Conservation (phyloP, 2,329 filamentous ascomycete genomes). For the Phyllosticta citriasiana region DNA sequence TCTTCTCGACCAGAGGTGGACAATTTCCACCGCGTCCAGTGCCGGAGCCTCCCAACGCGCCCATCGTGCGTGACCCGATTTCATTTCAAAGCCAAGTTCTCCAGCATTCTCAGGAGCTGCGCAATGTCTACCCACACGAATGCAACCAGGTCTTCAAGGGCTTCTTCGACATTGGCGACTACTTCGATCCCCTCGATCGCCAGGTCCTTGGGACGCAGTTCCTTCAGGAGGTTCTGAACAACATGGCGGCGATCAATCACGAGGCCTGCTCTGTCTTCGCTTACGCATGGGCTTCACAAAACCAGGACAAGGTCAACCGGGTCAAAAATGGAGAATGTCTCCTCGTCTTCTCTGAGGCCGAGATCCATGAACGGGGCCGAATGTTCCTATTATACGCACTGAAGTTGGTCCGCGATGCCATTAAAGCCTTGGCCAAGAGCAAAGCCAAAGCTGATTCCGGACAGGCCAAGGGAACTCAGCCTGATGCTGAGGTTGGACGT, state of each 20-base stretch:
- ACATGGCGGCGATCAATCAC: conserved; percentile 20
- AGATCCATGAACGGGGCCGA: neutral
- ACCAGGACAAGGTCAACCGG: conserved; percentile 7
- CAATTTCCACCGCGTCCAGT: neutral
- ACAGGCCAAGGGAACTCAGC: neutral
- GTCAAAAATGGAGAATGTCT: neutral
- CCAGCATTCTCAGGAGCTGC: conserved; percentile 17
- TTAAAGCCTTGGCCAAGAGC: neutral
- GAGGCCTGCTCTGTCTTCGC: conserved; percentile 16
- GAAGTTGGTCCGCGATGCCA: neutral
- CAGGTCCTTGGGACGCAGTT: conserved; percentile 21
- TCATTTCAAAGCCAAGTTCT: conserved; percentile 13
- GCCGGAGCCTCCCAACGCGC: conserved; percentile 12
- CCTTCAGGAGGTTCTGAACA: conserved; percentile 19
- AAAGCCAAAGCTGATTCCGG: neutral
- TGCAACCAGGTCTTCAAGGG: conserved; percentile 18
- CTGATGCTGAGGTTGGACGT: neutral
- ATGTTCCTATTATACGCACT: conserved; percentile 1
- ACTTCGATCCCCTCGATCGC: conserved; percentile 26
- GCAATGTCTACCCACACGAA: conserved; percentile 16
- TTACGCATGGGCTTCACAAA: conserved; percentile 15
- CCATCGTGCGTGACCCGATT: conserved; percentile 20
- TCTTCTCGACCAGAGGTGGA: conserved; percentile 5
- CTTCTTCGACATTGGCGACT: conserved; percentile 20
- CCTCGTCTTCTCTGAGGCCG: neutral